Evolutionary conservation across 345 rosid genomes (phyloP), one percentile per base, ranked within the genome.

Genomic region (Aquilaria sinensis): DNA sequence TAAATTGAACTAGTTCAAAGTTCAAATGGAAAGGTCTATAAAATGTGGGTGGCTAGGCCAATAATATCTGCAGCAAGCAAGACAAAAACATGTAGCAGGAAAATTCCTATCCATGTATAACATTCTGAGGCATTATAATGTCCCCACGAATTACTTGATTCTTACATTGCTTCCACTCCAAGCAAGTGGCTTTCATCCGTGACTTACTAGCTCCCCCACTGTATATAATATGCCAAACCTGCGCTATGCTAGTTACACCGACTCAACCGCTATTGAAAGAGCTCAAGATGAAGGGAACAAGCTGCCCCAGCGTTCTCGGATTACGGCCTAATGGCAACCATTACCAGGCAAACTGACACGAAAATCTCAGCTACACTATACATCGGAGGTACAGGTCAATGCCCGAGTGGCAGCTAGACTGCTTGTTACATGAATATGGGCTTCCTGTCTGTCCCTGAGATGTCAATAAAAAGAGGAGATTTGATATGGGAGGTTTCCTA

Each of bases 401-500:
- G 90, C 80, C 85, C 1, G 87, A 82, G 70, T 80, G 81, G 87
- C 73, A 72, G 63, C 32, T 84, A 10, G 87, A 84, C 47, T 73
- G 87, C 53, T 59, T 84, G 57, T 61, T 81, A 33, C 75, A 70
- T 12, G 72, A 78, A 56, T 84, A 81, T 12, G 87, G 83, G 4
- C 58, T 84, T 52, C 80, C 85, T 3, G 57, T 72, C 14, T 30
- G 59, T 23, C 23, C 23, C 1, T 86, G 90, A 54, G 90, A 80
- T 66, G 79, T 64, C 62, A 0, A 71, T 12, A 76, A 82, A 56
- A 85, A 82, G 78, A 75, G 84, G 61, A 71, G 68, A 51, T 80
- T 80, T 31, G 90, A 85, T 58, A 82, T 82, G 78, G 90, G 84
- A 32, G 87, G 87, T 15, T 85, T 85, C 63, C 80, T 80, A 49